A percentile compares a stretch with the other conserved stretches of the same genome.
Conservation (phyloP, 2,329 filamentous ascomycete species). For the Aureobasidium zeae region DNA sequence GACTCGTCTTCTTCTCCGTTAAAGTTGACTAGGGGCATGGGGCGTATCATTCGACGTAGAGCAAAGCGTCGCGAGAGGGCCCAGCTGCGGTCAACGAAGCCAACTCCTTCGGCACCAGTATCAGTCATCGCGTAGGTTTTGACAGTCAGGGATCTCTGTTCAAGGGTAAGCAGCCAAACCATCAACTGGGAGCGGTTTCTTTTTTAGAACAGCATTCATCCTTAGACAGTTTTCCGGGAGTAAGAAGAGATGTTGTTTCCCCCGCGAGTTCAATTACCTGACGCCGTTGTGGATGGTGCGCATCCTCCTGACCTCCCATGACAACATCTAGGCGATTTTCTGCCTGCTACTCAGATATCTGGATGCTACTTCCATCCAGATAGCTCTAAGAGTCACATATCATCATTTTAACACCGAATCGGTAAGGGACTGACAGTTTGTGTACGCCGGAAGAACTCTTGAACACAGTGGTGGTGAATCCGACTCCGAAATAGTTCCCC, state of each 20-base stretch:
- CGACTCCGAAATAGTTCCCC: slow-evolving; percentile 13
- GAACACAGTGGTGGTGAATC: too few species aligned
- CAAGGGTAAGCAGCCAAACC: not conserved
- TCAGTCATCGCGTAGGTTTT: not conserved
- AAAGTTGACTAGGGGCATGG: not conserved
- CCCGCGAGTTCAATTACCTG: too few species aligned
- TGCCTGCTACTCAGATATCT: not conserved
- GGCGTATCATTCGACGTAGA: not conserved
- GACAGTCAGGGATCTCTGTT: not conserved
- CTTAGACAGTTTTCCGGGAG: too few species aligned
- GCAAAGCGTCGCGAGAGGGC: not conserved
- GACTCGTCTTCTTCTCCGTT: not conserved
- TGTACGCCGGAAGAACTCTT: slow-evolving; percentile 10
- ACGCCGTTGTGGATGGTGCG: too few species aligned
- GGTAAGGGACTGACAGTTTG: not conserved
- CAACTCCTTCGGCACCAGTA: not conserved
- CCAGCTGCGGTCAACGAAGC: not conserved
- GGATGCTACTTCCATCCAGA: slow-evolving; percentile 2
- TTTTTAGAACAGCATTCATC: too few species aligned
- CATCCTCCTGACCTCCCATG: not conserved
- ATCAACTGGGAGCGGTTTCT: not conserved
- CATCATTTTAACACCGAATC: slow-evolving; percentile 16
- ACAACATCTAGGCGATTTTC: not conserved
- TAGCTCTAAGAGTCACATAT: slow-evolving; percentile 22
- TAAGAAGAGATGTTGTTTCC: too few species aligned